Conservation (phyloP, 208 protist genomes). For the Leishmania tarentolae region DNA sequence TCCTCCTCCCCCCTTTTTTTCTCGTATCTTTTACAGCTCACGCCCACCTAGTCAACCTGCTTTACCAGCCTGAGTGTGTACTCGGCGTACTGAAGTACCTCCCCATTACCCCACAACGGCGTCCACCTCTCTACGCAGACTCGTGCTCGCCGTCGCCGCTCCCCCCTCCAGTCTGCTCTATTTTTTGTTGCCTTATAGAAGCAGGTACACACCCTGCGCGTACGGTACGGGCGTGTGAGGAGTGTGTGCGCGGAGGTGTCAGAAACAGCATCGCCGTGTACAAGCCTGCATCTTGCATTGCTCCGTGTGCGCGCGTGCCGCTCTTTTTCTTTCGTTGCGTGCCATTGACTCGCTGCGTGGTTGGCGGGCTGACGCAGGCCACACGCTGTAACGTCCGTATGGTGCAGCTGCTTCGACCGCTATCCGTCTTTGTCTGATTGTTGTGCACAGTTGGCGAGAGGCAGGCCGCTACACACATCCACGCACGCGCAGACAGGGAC, state of each 20-base stretch:
- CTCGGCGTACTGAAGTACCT: not conserved
- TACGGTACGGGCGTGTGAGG: not conserved
- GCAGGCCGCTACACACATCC: no score
- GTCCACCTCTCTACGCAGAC: not conserved
- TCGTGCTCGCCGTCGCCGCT: not conserved
- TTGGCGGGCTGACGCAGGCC: no score
- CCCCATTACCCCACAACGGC: no score
- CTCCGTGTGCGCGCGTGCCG: not conserved
- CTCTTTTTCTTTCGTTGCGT: no score
- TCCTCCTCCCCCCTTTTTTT: constrained; percentile 1
- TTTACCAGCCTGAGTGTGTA: not conserved
- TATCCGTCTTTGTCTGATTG: no score
- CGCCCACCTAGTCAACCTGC: not conserved
- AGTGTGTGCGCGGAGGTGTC: no score
- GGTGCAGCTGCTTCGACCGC: no score
- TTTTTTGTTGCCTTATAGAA: no score
- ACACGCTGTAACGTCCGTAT: no score
- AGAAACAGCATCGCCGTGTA: not conserved
- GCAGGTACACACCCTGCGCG: not conserved
- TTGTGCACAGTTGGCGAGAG: no score
- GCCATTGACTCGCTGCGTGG: no score
- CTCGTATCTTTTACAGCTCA: not conserved
- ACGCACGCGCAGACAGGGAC: no score
- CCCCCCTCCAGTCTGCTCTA: not conserved
- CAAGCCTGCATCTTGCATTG: not conserved